Percentiles rank a stretch among this genome's conserved stretches.
These are phyloP conservation scores for Plasmodium gaboni DNA, from an alignment of 169 alveolate species.

Conservation along the genomic window DNA sequence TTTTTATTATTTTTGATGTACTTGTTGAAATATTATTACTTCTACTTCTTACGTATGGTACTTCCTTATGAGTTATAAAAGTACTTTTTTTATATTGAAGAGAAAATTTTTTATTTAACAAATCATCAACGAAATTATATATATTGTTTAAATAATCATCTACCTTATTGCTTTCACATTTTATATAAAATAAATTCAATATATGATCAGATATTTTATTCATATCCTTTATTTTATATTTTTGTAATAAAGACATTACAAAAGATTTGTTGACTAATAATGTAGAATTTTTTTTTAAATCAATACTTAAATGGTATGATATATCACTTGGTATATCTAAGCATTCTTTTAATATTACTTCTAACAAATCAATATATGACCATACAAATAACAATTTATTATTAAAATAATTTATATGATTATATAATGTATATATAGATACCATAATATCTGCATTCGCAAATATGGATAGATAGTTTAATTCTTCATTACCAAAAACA, in stretches of 20 bases:
- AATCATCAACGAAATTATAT: slow-evolving; percentile 21
- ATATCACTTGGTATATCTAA: slow-evolving; percentile 34
- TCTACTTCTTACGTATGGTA: background rate
- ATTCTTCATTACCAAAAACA: slow-evolving; percentile 68
- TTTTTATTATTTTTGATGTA: background rate
- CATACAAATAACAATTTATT: slow-evolving; percentile 48
- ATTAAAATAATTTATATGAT: slow-evolving; percentile 9
- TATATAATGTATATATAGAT: slow-evolving; percentile 43
- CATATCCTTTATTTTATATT: slow-evolving; percentile 35
- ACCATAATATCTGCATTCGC: slow-evolving; percentile 67
- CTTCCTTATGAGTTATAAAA: background rate
- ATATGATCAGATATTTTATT: slow-evolving; percentile 41
- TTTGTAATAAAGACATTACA: slow-evolving; percentile 20
- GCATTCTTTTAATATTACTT: slow-evolving; percentile 61
- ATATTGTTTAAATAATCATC: slow-evolving; percentile 65
- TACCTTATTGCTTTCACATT: slow-evolving; percentile 62
- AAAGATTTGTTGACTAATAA: slow-evolving; percentile 29
- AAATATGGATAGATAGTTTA: slow-evolving; percentile 56
- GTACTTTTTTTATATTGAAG: background rate
- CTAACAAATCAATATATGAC: slow-evolving; percentile 65
- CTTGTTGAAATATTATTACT: background rate
- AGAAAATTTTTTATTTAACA: slow-evolving; percentile 17
- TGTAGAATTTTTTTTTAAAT: slow-evolving; percentile 48
- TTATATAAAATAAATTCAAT: slow-evolving; percentile 38
- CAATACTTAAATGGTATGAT: slow-evolving; percentile 18